Base-by-base conservation (phyloP, 805 yeast genomes). In the Lachancea lanzarotensis region DNA sequence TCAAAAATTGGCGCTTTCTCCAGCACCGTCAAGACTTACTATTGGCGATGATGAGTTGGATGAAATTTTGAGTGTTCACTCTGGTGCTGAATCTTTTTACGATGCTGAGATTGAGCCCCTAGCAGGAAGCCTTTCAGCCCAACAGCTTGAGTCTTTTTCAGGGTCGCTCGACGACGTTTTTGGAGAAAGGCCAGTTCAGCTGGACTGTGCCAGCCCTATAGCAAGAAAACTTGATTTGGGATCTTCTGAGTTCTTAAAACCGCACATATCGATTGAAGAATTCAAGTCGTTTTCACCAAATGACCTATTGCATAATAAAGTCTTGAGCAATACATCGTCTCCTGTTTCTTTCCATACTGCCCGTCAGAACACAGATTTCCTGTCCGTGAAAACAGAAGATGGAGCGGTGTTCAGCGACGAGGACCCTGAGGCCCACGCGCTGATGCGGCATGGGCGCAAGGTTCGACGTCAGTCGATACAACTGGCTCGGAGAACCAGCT, bases 31-130 rank as follows among this genome's bases (percentile, higher is more conserved):
- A 8, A 46, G 52, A 38, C 36, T 58, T 29, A 51, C 59, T 17
- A 50, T 56, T 11, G 52, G 54, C 10, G 62, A 59, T 32, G 56
- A 51, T 4, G 62, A 61, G 35, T 44, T 54, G 32, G 65, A 60
- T 39, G 67, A 62, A 40, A 35, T 57, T 10, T 33, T 57, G 38
- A 59, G 65, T 49, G 57, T 62, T 8, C 53, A 57, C 31, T 60
- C 65, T 2, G 54, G 53, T 12, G 10, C 9, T 13, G 42, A 43
- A n/a, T 41, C 45, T 15, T 30, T 36, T 16, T 30, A 30, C 25
- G 41, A 37, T 31, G 29, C 34, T 9, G 36, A 37, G 13, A 22
- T 26, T 22, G 36, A 19, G 6, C 41, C 22, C 9, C 18, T n/a
- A 6, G 26, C 35, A 12, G 30, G 22, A 15, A 27, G 25, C n/a